A percentile compares a stretch with the other conserved stretches of the same genome.
phyloP scores from a whole-genome alignment of 306 rosid species.

The Inga oerstediana region DNA sequence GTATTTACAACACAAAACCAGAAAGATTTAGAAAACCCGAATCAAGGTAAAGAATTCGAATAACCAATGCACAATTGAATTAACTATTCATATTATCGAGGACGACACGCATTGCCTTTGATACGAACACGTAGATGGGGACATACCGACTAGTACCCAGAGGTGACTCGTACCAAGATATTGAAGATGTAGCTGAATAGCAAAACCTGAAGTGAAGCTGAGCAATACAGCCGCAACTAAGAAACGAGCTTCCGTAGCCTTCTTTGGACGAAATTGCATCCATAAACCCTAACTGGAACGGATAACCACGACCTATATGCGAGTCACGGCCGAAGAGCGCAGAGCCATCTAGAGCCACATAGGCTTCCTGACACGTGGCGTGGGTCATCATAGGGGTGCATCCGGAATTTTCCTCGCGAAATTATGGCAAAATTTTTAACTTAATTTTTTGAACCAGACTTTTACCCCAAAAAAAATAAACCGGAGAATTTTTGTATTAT shows the following conservation, averaged over 20 bases:
- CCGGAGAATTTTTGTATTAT: no score
- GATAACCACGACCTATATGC: not conserved
- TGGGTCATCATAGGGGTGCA: not conserved
- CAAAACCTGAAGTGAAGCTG: slow-evolving; percentile 15
- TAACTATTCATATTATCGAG: not conserved
- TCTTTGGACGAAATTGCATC: not conserved
- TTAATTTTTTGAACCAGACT: no score
- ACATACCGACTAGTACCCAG: not conserved
- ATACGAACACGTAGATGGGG: not conserved
- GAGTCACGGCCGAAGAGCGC: not conserved
- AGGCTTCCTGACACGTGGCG: slow-evolving; percentile 11
- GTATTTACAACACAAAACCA: not conserved
- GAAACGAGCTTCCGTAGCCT: not conserved
- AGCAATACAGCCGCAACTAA: not conserved
- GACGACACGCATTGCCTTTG: not conserved
- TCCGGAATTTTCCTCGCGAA: not conserved
- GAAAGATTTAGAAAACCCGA: not conserved
- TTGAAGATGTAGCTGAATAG: not conserved
- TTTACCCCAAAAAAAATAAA: no score
- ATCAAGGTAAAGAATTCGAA: not conserved
- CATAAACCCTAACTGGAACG: slow-evolving; percentile 22
- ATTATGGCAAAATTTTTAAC: no score
- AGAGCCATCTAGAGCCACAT: not conserved
- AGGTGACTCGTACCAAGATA: not conserved
- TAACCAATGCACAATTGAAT: not conserved